Evolutionary conservation across 768 basidiomycete genomes (phyloP), one percentile per base, ranked within the genome.

Genomic region (Pleurotus tuber-regium): DNA sequence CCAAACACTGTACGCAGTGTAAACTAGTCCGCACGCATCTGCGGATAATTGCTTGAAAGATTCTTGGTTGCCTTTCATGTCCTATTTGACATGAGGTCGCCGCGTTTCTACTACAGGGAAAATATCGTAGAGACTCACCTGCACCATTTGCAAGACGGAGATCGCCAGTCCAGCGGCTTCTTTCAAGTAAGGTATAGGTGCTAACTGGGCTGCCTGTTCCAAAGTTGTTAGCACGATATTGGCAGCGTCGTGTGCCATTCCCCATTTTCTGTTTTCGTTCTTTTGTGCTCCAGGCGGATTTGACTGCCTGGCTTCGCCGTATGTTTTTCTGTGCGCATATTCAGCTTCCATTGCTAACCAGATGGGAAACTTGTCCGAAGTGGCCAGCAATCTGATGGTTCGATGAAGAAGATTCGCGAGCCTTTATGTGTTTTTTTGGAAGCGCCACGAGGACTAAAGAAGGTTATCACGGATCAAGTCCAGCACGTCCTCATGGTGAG

Each of bases 11-110:
- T 51, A 21, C 1, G 63, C 57, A 4, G 59, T 57, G 25, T 54
- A 60, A 10, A 65, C 60, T 30, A 63, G 42, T 18, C 56, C 58
- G 30, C 64, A 62, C 12, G 61, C 58, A 38, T 65, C 62, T 16
- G 48, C 57, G 4, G 64, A 62, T 11, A 65, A 55, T n/a, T 39
- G 31, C 43, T 51, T 49, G 55, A 63, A 65, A 1, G 53, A 41
- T 23, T 57, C 57, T 42, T 63, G 59, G 44, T 65, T 65, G 19
- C 57, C 58, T 28, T 57, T 57, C 1, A 60, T 57, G n/a, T 51
- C 58, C 62, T 65, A 35, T 19, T 14, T 29, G 16, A 7, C 30
- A 24, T 21, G 7, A 9, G 28, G 24, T 19, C 21, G 40, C 31
- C 11, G 19, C 10, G 11, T 23, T 9, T 41, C 21, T 12, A 11